Evolutionary conservation across 306 rosid species (phyloP), one percentile per base, ranked within the genome.

Genomic region (Pyrus pyrifolia): DNA sequence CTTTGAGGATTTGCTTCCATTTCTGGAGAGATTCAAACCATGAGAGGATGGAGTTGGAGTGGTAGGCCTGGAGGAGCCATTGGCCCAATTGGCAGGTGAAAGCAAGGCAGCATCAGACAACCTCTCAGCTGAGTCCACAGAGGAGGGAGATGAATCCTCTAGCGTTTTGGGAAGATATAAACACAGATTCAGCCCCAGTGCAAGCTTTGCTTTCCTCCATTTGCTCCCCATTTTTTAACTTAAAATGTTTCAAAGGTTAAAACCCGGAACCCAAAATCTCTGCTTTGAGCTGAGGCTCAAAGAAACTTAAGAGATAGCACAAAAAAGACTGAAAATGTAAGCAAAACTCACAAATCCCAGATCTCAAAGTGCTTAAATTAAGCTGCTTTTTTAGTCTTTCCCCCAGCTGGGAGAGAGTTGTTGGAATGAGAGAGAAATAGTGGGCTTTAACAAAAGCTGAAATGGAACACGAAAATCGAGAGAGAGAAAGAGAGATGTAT

Each of bases 191-290:
- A 84, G 71, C 46, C 98, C 98, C 70, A 94, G 81, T 21, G 97
- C 97, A 19, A 89, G 66, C 91, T 91, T 92, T 18, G 91, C 90
- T 78, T 95, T 95, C 92, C 89, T 92, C 99, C 99, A 92, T 84
- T 90, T 95, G 82, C 97, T 92, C 73, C 89, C 97, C 99, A 95
- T 94, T 84, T 79, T 42, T 51, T 66, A 17, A 55, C 67, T 74
- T 67, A 27, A 70, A 77, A 17, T 51, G 82, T 81, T 81, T 86
- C 83, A 86, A 83, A 74, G 64, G 63, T 79, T 23, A 70, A 67
- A 78, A 60, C 68, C 76, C 45, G 61, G 73, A 76, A 68, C 45
- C 74, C 58, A 60, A 67, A 77, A 78, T 61, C 70, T 68, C 35
- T 5, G 69, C 51, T 80, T 70, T 30, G 78, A 74, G 70, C 33